Conservation (phyloP, 1,284 basidiomycete genomes). For the Cystobasidiaceae sp. region DNA sequence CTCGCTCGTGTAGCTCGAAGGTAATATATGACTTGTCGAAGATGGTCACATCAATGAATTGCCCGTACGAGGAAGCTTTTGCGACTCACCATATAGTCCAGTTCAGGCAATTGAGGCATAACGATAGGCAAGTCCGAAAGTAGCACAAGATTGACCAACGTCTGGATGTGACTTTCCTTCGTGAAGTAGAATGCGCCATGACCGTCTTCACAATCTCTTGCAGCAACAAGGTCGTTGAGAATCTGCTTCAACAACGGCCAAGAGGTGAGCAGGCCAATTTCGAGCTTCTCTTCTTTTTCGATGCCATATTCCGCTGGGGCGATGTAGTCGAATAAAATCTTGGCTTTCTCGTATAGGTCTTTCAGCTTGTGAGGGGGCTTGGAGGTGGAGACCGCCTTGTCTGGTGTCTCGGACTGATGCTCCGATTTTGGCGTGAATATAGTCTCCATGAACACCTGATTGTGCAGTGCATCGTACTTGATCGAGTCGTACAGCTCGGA, state of each 20-base stretch:
- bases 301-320: conserved; percentile 99
- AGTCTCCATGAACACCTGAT: conserved; percentile 57
- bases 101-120: conserved; percentile 83
- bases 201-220: conserved; percentile 79
- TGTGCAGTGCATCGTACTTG: conserved; percentile 83
- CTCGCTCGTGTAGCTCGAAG: conserved; percentile 92
- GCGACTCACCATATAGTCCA: conserved; percentile 71
- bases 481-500: conserved; percentile 83
- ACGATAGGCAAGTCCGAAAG: conserved; percentile 89
- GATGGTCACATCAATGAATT: neutral
- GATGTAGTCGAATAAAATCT: conserved; percentile 90
- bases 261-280: conserved; percentile 93
- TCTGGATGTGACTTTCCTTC: conserved; percentile 79
- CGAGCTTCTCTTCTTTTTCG: conserved; percentile 82
- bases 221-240: conserved; percentile 81
- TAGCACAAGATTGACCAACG: conserved; percentile 91
- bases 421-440: conserved; percentile 71
- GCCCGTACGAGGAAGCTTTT: too few relatives aligned
- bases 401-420: conserved; percentile 11
- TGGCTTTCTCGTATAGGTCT: conserved; percentile 85
- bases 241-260: conserved; percentile 89
- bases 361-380: conserved; percentile 54
- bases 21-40: conserved; percentile 28
- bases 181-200: conserved; percentile 94
- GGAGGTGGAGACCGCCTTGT: conserved; percentile 56